A percentile compares a stretch with the other conserved stretches of the same genome.
phyloP scores from a whole-genome alignment of 768 basidiomycete genomes.

The Leccinum boreale region DNA sequence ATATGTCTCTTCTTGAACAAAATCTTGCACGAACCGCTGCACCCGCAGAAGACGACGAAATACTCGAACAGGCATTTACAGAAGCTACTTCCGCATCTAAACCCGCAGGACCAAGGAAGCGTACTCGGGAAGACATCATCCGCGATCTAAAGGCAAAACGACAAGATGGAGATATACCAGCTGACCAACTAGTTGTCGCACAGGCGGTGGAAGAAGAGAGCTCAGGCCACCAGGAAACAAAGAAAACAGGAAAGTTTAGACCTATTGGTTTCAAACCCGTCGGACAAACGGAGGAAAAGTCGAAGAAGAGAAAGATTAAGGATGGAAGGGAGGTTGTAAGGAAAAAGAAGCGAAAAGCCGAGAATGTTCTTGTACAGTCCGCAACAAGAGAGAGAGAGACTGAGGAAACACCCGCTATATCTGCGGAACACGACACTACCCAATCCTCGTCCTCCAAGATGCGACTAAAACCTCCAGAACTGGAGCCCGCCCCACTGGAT shows the following conservation, averaged over 20 bases:
- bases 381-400: background rate
- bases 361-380: constrained; percentile 22
- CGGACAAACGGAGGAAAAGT: constrained; percentile 41
- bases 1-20: constrained; percentile 81
- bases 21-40: constrained; percentile 64
- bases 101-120: constrained; percentile 49
- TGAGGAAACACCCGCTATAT: background rate
- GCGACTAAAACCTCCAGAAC: constrained; percentile 10
- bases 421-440: background rate
- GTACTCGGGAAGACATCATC: constrained; percentile 76
- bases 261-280: constrained; percentile 67
- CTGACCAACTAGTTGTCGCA: constrained; percentile 11
- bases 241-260: constrained; percentile 44
- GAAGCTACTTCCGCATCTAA: constrained; percentile 37
- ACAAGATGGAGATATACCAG: constrained; percentile 20
- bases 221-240: constrained; percentile 35
- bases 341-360: constrained; percentile 60
- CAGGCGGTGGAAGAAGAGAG: constrained; percentile 14
- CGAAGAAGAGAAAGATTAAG: constrained; percentile 43
- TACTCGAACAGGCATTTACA: constrained; percentile 71
- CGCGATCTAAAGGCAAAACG: constrained; percentile 68
- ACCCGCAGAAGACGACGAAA: constrained; percentile 72
- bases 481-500: constrained; percentile 27
- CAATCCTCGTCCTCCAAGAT: constrained; percentile 7
- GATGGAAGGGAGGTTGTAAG: constrained; percentile 37